A percentile compares a stretch with the other conserved stretches of the same genome.
Conservation (phyloP, 1,284 basidiomycete genomes). For the Leccinum pallidistipes region DNA sequence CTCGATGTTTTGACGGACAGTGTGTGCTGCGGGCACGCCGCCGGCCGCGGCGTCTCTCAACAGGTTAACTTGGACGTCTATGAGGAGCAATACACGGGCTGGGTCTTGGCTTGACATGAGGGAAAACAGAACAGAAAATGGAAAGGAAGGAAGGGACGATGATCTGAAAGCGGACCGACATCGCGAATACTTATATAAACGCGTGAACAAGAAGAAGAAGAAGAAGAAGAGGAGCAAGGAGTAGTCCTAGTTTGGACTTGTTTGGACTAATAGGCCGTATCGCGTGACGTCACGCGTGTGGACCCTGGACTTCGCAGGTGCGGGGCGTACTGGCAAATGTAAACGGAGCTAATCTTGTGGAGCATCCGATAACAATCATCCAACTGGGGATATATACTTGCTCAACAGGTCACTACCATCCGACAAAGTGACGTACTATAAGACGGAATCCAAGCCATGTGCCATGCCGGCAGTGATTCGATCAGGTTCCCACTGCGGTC, state of each 20-base stretch:
- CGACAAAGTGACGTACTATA: neutral
- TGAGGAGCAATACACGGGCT: conserved; percentile 54
- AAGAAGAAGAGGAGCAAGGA: neutral
- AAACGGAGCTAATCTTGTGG: conserved; percentile 4
- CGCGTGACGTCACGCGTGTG: conserved; percentile 25
- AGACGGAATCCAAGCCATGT: neutral
- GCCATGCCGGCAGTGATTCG: neutral
- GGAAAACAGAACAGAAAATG: neutral
- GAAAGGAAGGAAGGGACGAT: neutral
- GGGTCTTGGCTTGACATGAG: conserved; percentile 15
- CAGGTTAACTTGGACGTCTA: conserved; percentile 57
- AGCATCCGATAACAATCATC: conserved; percentile 5
- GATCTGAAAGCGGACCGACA: neutral
- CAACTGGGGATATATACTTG: neutral
- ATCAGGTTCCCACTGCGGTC: neutral
- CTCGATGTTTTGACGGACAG: conserved; percentile 49
- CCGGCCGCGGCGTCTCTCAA: conserved; percentile 48
- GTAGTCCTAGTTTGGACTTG: conserved; percentile 8
- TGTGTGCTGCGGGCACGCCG: conserved; percentile 50
- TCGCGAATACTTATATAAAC: conserved; percentile 15
- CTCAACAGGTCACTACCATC: neutral
- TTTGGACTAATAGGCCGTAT: conserved; percentile 8
- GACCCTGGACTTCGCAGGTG: neutral
- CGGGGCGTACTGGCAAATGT: neutral
- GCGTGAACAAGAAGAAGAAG: neutral